Evolutionary conservation across 2,329 filamentous ascomycete species (phyloP), one percentile per base, ranked within the genome.

Genomic region (Venturia oleaginea): DNA sequence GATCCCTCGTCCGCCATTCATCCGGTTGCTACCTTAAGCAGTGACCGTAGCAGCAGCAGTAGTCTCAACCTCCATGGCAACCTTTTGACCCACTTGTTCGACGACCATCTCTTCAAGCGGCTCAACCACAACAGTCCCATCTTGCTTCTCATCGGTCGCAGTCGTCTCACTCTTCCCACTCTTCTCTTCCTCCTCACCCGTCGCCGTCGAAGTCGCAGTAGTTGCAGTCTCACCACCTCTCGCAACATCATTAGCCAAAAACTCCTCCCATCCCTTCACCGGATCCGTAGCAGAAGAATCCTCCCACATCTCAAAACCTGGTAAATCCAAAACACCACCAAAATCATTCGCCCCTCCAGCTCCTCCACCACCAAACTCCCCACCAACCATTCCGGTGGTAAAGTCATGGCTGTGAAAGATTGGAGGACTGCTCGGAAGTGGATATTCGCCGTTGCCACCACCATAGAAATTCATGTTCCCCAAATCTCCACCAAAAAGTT

Each of bases 401-500:
- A 51, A 51, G 22, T 51, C 46, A 17, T 22, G 22, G 15, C 46
- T 51, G 24, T 51, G 46, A 22, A 51, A 51, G 10, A 51, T 27
- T 15, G 40, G 62, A 37, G 59, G 59, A 22, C 59, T 64, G 40
- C 48, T 64, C 48, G 40, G 40, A 32, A 64, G 4, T n/a, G 19
- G 37, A 27, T 51, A 51, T 51, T 15, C 22, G 10, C 22, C 46
- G 27, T 11, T 51, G 10, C n/a, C 30, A 51, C 24, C 17, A 24
- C 4, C 22, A 15, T 71, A 73, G 11, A 75, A 54, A 60, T 74
- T 73, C 38, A 74, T 72, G 38, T 75, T 71, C 7, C 68, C 65
- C 17, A 71, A 61, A 30, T 73, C 70, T 46, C 74, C 71, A 55
- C 64, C 64, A 61, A 75, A 59, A 7, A 61, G 62, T 46, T 51